Evolutionary conservation across 495 filamentous ascomycete genomes (phyloP).

Genomic region (Penicillium samsonianum): DNA sequence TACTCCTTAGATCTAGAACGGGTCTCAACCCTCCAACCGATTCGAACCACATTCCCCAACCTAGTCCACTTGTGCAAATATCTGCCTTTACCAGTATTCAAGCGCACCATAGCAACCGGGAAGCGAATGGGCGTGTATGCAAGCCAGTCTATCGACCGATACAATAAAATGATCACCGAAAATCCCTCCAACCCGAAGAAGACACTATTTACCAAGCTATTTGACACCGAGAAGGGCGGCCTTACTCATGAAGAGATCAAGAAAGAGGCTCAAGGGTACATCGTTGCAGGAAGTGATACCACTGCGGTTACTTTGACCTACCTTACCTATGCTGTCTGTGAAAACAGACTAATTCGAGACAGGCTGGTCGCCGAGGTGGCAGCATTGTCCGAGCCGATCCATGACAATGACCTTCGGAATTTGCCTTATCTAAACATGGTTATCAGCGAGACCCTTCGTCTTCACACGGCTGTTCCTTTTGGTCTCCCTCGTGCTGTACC

Average conservation of each 20-base stretch:
- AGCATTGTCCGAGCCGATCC: conserved; percentile 32
- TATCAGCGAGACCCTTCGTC: conserved; percentile 53
- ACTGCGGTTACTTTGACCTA: conserved; percentile 49
- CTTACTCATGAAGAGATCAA: conserved; percentile 40
- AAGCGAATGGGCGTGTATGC: conserved; percentile 47
- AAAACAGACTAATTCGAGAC: conserved; percentile 32
- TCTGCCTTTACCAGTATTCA: conserved; percentile 24
- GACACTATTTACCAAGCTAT: conserved; percentile 51
- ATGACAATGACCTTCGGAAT: conserved; percentile 38
- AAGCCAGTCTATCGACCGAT: conserved; percentile 38
- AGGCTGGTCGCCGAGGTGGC: conserved; percentile 45
- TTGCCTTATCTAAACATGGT: conserved; percentile 44
- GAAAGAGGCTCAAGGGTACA: conserved; percentile 45
- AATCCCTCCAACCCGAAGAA: conserved; percentile 39
- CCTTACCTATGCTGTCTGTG: conserved; percentile 38
- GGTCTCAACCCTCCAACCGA: conserved; percentile 26
- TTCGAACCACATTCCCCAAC: conserved; percentile 42
- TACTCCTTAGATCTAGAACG: conserved; percentile 41
- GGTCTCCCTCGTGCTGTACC: conserved; percentile 44
- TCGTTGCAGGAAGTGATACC: conserved; percentile 56
- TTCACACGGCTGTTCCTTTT: conserved; percentile 52
- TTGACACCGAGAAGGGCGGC: conserved; percentile 36
- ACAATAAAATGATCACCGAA: conserved; percentile 41
- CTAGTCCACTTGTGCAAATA: conserved; percentile 21
- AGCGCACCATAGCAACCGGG: conserved; percentile 48